Percentiles rank a stretch among this genome's conserved stretches.
phyloP scores from a whole-genome alignment of 2,329 filamentous ascomycete genomes.

The Ceratocystis harringtonii region DNA sequence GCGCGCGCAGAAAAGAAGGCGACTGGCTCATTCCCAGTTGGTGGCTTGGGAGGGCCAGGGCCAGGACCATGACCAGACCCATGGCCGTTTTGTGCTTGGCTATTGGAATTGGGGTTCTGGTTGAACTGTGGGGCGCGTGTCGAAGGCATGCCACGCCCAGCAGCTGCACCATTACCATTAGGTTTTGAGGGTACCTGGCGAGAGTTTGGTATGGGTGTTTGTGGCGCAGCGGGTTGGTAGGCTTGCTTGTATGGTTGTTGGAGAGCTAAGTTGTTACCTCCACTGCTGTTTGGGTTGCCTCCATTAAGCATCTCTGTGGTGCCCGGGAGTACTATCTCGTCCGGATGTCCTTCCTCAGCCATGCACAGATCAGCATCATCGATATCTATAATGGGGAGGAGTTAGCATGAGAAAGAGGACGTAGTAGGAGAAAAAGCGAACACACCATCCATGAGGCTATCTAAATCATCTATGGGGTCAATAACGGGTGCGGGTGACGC shows the following conservation, averaged over 20 bases:
- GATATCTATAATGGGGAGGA: constrained; percentile 38
- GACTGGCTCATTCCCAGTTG: constrained; percentile 29
- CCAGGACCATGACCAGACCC: neutral
- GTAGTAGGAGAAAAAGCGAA: neutral
- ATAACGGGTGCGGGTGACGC: constrained; percentile 13
- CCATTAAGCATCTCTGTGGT: neutral
- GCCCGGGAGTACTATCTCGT: constrained; percentile 50
- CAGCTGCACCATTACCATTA: neutral
- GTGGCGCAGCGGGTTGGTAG: constrained; percentile 6
- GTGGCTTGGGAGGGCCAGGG: constrained; percentile 22
- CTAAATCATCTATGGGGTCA: constrained; percentile 18
- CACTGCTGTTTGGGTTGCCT: neutral
- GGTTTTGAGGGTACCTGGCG: neutral
- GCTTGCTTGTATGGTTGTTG: constrained; percentile 17
- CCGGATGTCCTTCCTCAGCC: constrained; percentile 53
- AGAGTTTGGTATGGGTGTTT: constrained; percentile 4
- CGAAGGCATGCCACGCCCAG: neutral
- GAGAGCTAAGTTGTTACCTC: constrained; percentile 15
- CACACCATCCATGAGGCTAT: constrained; percentile 22
- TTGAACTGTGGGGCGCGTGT: constrained; percentile 1
- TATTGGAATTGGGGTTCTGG: neutral
- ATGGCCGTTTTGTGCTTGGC: neutral
- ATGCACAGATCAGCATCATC: constrained; percentile 65
- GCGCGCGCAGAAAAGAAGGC: constrained; percentile 60
- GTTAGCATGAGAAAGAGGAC: neutral